phyloP scores from a whole-genome alignment of 352 stramenopile species.

The Globisporangium spinosum region DNA sequence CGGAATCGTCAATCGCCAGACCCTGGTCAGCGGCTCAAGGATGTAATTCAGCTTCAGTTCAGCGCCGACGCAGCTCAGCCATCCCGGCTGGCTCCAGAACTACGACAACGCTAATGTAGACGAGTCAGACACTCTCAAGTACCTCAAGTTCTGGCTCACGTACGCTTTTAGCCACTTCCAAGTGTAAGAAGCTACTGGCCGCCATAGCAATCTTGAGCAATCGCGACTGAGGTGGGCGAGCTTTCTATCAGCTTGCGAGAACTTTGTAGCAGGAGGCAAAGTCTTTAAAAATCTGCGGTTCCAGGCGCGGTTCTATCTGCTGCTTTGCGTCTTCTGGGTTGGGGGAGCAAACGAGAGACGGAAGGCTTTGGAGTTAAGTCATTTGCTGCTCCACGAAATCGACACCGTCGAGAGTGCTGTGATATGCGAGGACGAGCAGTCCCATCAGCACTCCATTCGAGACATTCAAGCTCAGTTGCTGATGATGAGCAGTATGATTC shows the following conservation, averaged over 20 bases:
- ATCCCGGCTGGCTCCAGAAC: slow-evolving; percentile 23
- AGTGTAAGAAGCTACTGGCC: slow-evolving; percentile 46
- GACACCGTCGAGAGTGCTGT: slow-evolving; percentile 14
- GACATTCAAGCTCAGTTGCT: slow-evolving; percentile 26
- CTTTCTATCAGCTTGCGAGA: slow-evolving; percentile 20
- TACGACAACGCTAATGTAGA: background rate
- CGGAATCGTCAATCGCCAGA: background rate
- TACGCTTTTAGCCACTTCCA: slow-evolving; percentile 55
- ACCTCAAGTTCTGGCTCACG: slow-evolving; percentile 50
- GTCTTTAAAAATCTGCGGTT: slow-evolving; percentile 22
- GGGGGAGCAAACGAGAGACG: slow-evolving; percentile 21
- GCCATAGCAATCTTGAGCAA: slow-evolving; percentile 37
- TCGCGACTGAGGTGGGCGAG: slow-evolving; percentile 41
- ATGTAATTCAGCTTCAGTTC: slow-evolving; percentile 58
- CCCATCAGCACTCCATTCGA: background rate
- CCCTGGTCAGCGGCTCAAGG: slow-evolving; percentile 25
- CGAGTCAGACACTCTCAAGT: slow-evolving; percentile 12
- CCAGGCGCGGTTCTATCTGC: slow-evolving; percentile 31
- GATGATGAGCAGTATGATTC: slow-evolving; percentile 43
- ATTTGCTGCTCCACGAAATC: slow-evolving; percentile 12
- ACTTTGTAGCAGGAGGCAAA: slow-evolving; percentile 8
- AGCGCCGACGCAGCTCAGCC: slow-evolving; percentile 22
- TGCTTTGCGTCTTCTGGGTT: slow-evolving; percentile 37
- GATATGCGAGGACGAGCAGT: background rate
- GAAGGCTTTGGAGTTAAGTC: background rate